These are phyloP conservation scores for Ceratocystis eucalypticola DNA, from an alignment of 2,329 filamentous ascomycete species.

Conservation along the genomic window DNA sequence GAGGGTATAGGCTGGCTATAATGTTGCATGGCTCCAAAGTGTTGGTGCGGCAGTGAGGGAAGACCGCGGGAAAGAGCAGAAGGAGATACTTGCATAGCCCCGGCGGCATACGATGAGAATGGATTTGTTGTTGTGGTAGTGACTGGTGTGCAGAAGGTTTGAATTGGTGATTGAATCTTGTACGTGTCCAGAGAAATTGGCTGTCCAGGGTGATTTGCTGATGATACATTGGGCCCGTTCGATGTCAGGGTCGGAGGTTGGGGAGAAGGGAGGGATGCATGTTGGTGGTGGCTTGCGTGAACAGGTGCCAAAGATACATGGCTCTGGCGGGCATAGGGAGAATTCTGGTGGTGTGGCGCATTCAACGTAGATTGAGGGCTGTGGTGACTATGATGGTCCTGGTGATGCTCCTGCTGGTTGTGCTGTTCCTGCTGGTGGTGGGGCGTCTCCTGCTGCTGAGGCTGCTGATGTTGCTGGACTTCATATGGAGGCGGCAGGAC, in stretches of 20 bases:
- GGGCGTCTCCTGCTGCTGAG: neutral
- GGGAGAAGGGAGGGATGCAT: constrained; percentile 1
- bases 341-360: constrained; percentile 41
- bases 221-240: constrained; percentile 19
- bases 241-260: constrained; percentile 19
- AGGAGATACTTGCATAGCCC: neutral
- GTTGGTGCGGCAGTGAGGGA: neutral
- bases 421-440: neutral
- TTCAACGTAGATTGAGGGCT: constrained; percentile 29
- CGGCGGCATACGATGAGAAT: constrained; percentile 9
- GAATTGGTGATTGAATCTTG: constrained; percentile 14
- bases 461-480: constrained; percentile 36
- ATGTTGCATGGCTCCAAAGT: neutral
- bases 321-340: constrained; percentile 11
- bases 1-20: constrained; percentile 4
- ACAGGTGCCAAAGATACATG: constrained; percentile 19
- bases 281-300: constrained; percentile 4
- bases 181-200: constrained; percentile 16
- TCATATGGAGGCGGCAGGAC: constrained; percentile 53
- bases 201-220: neutral
- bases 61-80: constrained; percentile 6
- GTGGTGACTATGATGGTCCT: neutral
- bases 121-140: constrained; percentile 1
- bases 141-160: constrained; percentile 18
- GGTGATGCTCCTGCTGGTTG: neutral